These are phyloP conservation scores for Trichocomaceae sp. DNA, from an alignment of 2,329 filamentous ascomycete genomes.

Conservation along the genomic window DNA sequence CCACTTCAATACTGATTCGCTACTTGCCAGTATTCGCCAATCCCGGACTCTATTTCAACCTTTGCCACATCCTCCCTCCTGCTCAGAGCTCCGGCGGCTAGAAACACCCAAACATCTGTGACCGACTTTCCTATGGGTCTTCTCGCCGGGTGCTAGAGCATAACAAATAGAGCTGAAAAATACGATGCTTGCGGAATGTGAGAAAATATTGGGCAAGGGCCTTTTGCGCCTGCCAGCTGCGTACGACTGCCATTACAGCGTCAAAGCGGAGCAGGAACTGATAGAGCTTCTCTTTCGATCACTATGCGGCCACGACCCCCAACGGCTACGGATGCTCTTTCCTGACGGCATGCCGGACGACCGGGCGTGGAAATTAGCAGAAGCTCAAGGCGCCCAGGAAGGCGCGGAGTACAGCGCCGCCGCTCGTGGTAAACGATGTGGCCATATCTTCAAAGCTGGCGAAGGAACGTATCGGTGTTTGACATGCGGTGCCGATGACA, in stretches of 20 bases:
- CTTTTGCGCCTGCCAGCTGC: conserved; percentile 69
- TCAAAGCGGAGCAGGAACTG: conserved; percentile 64
- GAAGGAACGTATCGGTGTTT: conserved; percentile 93
- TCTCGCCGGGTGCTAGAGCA: not conserved
- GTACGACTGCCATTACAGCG: conserved; percentile 68
- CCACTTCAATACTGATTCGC: not conserved
- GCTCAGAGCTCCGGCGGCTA: not conserved
- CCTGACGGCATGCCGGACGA: conserved; percentile 60
- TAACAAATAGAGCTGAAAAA: conserved; percentile 3
- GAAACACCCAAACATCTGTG: not conserved
- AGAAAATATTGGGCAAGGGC: conserved; percentile 76
- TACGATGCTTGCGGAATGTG: conserved; percentile 49
- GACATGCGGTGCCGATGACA: conserved; percentile 90
- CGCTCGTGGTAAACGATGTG: conserved; percentile 86
- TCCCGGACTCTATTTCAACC: not conserved
- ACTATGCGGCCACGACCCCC: conserved; percentile 66
- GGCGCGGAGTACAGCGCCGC: conserved; percentile 91
- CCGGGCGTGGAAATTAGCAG: conserved; percentile 66
- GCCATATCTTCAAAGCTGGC: conserved; percentile 91
- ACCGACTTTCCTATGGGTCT: conserved; percentile 21
- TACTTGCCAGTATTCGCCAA: not conserved
- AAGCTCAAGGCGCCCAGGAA: conserved; percentile 86
- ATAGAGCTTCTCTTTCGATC: conserved; percentile 78
- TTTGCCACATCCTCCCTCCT: not conserved
- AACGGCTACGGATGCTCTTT: conserved; percentile 75